Percentiles rank a stretch among this genome's conserved stretches.
Evolutionary conservation across 306 rosid species (phyloP).

Genomic region (Prunus dulcis): DNA sequence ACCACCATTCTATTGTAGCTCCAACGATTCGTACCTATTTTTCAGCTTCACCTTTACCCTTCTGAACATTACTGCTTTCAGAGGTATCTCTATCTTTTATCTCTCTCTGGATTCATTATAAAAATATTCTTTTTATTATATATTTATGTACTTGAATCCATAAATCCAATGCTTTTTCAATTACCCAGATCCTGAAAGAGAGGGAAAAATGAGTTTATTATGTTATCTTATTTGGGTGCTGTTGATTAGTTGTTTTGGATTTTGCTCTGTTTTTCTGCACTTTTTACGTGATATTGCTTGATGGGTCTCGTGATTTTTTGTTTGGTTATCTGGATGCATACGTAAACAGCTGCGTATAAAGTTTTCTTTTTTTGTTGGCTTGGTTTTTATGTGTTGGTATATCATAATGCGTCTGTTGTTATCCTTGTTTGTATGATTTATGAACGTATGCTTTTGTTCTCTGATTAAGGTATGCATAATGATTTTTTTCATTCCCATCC

Average conservation of each 20-base stretch:
- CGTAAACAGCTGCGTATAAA: background rate
- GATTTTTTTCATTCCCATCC: background rate
- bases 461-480: conserved; percentile 1
- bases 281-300: background rate
- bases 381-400: background rate
- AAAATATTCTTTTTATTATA: background rate
- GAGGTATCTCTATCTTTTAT: conserved; percentile 8
- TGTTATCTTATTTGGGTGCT: conserved; percentile 8
- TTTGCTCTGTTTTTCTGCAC: conserved; percentile 3
- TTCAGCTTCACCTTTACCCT: background rate
- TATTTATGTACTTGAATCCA: background rate
- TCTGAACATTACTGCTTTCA: background rate
- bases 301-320: conserved; percentile 10
- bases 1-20: background rate
- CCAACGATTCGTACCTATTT: background rate
- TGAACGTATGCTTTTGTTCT: background rate
- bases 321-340: background rate
- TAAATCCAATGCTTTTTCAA: background rate
- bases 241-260: background rate
- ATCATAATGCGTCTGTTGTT: background rate
- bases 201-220: background rate
- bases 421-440: background rate
- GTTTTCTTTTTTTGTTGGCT: too few species aligned
- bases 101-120: background rate
- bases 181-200: conserved; percentile 15